Evolutionary conservation across 768 basidiomycete genomes (phyloP), one percentile per base, ranked within the genome.

Genomic region (Russula emetica): DNA sequence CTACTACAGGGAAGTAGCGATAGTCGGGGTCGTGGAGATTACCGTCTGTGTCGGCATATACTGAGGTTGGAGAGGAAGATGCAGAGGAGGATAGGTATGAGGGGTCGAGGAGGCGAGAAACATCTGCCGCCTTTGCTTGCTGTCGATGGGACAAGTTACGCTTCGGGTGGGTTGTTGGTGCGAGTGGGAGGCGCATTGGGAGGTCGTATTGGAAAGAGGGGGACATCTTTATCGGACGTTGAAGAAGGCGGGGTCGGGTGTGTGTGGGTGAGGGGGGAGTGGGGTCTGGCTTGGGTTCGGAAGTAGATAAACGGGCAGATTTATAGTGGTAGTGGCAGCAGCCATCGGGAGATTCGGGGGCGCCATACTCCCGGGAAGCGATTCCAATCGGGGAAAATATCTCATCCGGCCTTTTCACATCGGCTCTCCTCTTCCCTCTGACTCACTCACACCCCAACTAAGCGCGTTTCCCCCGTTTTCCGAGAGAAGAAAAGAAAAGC

Each of bases 11-110:
- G 64, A 87, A 87, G 74, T 85, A 79, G 66, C 85, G 78, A 74
- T 80, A 87, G 70, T 87, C 85, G 26, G 85, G 85, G 72, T 87
- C 85, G 70, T 87, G 85, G 28, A 85, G 75, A 72, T 84, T 81
- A 55, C 85, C 85, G 63, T 80, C 76, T 71, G 75, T 76, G 77
- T 87, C 85, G 66, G 85, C 80, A 70, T 85, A 85, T 62, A 79
- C 84, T 34, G 76, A 70, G 8, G 70, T 69, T 6, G 69, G 65
- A 13, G 71, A 68, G 53, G 65, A 74, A 63, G 64, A 69, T 49
- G 68, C 70, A 59, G 71, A 64, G 66, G 75, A 34, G 58, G 79
- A 71, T 42, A 83, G 76, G 75, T 86, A 86, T 22, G 84, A 75
- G 5, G 85, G 85, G 76, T 86, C 85, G 69, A 86, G 83, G 56